Conservation (phyloP, 2,329 filamentous ascomycete species). For the Diaporthe helianthi region DNA sequence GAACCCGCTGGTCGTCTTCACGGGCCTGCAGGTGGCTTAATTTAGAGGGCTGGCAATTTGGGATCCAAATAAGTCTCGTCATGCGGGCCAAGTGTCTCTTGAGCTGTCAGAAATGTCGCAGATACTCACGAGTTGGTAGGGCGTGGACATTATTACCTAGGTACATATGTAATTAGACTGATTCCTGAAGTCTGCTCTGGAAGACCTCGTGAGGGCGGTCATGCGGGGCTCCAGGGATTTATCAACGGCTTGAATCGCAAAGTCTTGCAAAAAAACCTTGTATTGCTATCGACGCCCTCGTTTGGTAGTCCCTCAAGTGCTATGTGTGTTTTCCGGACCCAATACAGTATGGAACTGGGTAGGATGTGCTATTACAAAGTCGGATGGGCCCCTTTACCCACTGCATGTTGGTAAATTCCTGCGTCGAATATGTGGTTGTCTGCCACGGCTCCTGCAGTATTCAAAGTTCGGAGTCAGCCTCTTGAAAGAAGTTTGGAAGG, state of each 20-base stretch:
- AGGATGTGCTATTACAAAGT: slow-evolving; percentile 46
- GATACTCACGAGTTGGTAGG: too few relatives aligned
- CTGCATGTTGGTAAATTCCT: slow-evolving; percentile 43
- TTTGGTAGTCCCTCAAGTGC: not conserved
- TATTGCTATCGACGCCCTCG: not conserved
- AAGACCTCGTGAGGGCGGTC: not conserved
- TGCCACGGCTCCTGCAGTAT: slow-evolving; percentile 42
- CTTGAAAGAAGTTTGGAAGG: too few relatives aligned
- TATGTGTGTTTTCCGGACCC: slow-evolving; percentile 42
- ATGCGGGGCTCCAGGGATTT: too few relatives aligned
- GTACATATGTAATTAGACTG: too few relatives aligned
- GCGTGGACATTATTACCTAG: too few relatives aligned
- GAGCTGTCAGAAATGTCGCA: not conserved
- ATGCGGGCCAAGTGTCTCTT: not conserved
- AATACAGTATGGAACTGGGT: slow-evolving; percentile 47
- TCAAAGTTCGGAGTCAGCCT: too few relatives aligned
- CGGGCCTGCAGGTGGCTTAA: too few relatives aligned
- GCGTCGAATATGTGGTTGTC: slow-evolving; percentile 44
- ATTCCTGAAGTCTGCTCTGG: too few relatives aligned
- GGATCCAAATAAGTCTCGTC: not conserved
- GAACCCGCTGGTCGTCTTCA: too few relatives aligned
- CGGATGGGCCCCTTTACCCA: slow-evolving; percentile 50
- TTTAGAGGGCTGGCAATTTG: not conserved
- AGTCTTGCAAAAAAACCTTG: not conserved
- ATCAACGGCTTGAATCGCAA: not conserved